Conservation (phyloP, 2,329 filamentous ascomycete genomes). For the Purpureocillium takamizusanense region DNA sequence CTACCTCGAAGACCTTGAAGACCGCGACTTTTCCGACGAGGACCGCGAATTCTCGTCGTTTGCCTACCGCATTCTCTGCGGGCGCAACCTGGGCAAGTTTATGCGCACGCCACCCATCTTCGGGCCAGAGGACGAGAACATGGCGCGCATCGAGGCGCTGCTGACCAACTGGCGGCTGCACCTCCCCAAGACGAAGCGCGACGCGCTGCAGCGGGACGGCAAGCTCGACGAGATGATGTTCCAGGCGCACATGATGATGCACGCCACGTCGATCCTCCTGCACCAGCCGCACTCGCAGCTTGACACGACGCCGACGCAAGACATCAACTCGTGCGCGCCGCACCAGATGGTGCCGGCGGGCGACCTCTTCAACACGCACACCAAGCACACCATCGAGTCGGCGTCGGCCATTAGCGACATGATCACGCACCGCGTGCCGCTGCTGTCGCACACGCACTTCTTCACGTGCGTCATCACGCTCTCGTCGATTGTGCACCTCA, state of each 20-base stretch:
- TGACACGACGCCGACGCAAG: constrained; percentile 48
- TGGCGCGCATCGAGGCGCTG: constrained; percentile 41
- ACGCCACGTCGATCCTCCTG: constrained; percentile 60
- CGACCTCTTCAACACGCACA: constrained; percentile 55
- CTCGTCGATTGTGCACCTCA: constrained; percentile 72
- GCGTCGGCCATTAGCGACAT: constrained; percentile 70
- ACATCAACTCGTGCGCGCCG: constrained; percentile 58
- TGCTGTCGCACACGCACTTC: constrained; percentile 71
- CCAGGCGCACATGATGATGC: constrained; percentile 74
- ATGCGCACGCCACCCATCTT: constrained; percentile 48
- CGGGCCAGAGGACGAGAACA: constrained; percentile 43
- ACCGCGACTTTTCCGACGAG: constrained; percentile 62
- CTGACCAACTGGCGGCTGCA: constrained; percentile 71
- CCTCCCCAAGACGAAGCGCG: constrained; percentile 61
- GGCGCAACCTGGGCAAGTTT: constrained; percentile 69
- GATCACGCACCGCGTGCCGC: constrained; percentile 62
- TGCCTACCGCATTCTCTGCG: constrained; percentile 73
- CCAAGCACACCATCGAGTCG: constrained; percentile 69
- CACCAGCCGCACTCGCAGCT: constrained; percentile 74
- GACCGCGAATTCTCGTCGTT: constrained; percentile 72
- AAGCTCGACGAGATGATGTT: constrained; percentile 84
- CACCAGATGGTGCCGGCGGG: constrained; percentile 41
- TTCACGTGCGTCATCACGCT: constrained; percentile 75
- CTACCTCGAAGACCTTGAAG: constrained; percentile 67
- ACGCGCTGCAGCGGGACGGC: constrained; percentile 60